Percentiles rank a stretch among this genome's conserved stretches.
Conservation (phyloP, 2,329 filamentous ascomycete genomes). For the Cercospora citrullina region DNA sequence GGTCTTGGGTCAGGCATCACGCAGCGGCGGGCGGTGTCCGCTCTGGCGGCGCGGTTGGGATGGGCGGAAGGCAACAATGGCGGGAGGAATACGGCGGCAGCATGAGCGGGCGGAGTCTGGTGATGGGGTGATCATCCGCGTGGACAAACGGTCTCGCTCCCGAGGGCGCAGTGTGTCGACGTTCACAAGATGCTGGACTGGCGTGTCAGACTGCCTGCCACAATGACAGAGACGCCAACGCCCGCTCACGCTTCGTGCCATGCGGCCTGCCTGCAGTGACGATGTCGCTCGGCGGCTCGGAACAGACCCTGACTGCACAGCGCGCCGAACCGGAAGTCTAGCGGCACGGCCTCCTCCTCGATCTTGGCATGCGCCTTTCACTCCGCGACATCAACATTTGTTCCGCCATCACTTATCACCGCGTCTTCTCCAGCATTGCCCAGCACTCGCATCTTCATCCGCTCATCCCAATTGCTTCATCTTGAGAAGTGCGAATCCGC, state of each 20-base stretch:
- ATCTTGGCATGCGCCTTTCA: not conserved
- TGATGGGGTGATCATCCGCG: not conserved
- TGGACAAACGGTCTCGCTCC: not conserved
- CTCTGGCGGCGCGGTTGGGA: not conserved
- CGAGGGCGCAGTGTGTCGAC: not conserved
- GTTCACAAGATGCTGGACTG: not conserved
- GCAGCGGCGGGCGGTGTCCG: constrained; percentile 10
- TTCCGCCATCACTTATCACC: not conserved
- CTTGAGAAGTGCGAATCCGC: not conserved
- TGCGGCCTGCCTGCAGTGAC: not conserved
- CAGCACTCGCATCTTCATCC: not conserved
- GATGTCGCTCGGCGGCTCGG: not conserved
- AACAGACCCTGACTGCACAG: not conserved
- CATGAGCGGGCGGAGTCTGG: not conserved
- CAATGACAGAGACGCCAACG: not conserved
- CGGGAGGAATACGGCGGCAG: not conserved
- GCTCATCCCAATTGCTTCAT: not conserved
- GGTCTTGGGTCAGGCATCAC: constrained; percentile 29
- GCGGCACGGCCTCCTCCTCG: not conserved
- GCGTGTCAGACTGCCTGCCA: not conserved
- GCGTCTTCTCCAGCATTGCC: not conserved
- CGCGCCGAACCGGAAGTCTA: not conserved
- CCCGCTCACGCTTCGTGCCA: not conserved
- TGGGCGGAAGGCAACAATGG: not conserved
- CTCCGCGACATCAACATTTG: not conserved